Percentiles rank a stretch among this genome's conserved stretches.
Conservation (phyloP, 1,139 yeast genomes). For the Pichia sp. region DNA sequence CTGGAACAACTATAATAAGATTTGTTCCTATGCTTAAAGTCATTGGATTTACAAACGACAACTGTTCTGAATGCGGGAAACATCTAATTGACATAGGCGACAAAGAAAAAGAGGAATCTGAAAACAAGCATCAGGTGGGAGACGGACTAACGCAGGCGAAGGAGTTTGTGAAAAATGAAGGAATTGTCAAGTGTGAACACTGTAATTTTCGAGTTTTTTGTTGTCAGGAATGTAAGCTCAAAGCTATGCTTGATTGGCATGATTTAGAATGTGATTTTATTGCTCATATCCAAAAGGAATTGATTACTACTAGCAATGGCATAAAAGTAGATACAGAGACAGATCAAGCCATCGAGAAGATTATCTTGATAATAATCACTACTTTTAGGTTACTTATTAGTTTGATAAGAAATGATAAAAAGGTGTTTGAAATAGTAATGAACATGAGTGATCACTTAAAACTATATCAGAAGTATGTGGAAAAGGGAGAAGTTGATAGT, state of each 20-base stretch:
- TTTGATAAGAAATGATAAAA: constrained; percentile 7
- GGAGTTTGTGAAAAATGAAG: background rate
- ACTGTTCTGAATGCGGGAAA: constrained; percentile 17
- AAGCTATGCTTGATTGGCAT: constrained; percentile 19
- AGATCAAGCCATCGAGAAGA: constrained; percentile 12
- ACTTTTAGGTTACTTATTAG: constrained; percentile 17
- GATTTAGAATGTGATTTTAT: constrained; percentile 23
- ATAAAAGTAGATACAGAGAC: constrained; percentile 4
- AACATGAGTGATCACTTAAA: constrained; percentile 24
- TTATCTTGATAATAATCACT: constrained; percentile 11
- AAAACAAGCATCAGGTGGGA: background rate
- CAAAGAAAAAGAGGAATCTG: background rate
- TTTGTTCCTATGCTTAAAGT: constrained; percentile 21
- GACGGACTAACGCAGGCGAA: background rate
- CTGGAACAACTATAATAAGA: constrained; percentile 14
- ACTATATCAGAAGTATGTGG: constrained; percentile 11
- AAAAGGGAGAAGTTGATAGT: background rate
- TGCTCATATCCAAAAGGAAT: constrained; percentile 2
- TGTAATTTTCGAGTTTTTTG: constrained; percentile 20
- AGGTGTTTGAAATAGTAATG: constrained; percentile 13
- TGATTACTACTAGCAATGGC: constrained; percentile 1
- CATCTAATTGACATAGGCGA: constrained; percentile 10
- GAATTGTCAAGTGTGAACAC: constrained; percentile 4
- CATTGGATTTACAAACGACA: constrained; percentile 15
- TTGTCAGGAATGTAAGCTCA: constrained; percentile 18